Evolutionary conservation across 192 early-diverging fungal species (phyloP), one percentile per base, ranked within the genome.

Genomic region (Diversispora eburnea): DNA sequence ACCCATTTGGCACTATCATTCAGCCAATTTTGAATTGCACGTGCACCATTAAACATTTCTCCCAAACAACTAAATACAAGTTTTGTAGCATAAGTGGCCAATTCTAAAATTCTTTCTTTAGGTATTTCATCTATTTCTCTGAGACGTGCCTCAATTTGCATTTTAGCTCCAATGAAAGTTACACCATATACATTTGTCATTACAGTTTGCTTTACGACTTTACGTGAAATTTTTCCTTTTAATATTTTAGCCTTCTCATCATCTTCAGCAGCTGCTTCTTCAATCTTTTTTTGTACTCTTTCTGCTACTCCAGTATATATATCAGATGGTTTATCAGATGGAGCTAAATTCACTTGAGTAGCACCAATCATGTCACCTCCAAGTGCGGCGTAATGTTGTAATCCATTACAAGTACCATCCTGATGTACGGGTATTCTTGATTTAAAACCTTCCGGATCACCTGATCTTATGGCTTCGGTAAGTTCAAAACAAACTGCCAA

Each of bases 151-250:
- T 85, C 82, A 70, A 99, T 95, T 83, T 99, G 97, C 9, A 84
- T 82, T 47, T 89, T 82, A 5, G 97, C 97, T 43, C 97, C 97
- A 25, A 99, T 84, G 75, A 96, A 92, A 2, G 97, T 99, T 61
- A 99, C 97, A 42, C 97, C 97, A 61, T 99, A 99, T 5, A 96
- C 95, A 77, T 96, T 97, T 62, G 97, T 99, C 97, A 99, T 99
- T 74, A 99, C 96, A 0, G 97, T 96, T 75, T 99, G 95, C 83
- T 99, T 99, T 65, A 99, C 94, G 51, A 99, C 87, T 83, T 97
- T 97, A 62, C 97, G 91, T 9, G 87, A 91, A 55, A 99, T 83
- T 70, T 86, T 86, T 71, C 84, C 86, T 39, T 83, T 70, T 72
- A 96, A 83, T 3, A 91, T 76, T 70, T 84, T 12, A 4, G 94